phyloP scores from a whole-genome alignment of 2,329 filamentous ascomycete species.

The Diaporthe sp. region DNA sequence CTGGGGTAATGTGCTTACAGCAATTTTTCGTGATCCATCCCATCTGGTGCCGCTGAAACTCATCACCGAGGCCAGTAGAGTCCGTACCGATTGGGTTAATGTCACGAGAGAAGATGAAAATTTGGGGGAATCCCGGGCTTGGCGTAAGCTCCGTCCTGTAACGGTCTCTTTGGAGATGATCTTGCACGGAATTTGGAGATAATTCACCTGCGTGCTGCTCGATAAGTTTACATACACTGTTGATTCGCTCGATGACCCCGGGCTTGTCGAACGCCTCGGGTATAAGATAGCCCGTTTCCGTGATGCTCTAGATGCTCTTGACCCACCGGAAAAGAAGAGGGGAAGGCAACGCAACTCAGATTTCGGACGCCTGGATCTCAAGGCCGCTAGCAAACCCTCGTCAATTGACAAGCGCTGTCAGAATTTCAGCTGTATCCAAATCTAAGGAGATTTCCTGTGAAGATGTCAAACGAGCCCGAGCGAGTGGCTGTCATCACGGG shows the following conservation, averaged over 20 bases:
- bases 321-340: slow-evolving; percentile 16
- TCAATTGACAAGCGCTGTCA: too few species aligned
- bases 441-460: too few species aligned
- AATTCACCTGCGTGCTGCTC: background rate
- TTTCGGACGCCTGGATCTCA: background rate
- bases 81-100: background rate
- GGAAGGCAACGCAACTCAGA: background rate
- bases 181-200: background rate
- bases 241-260: background rate
- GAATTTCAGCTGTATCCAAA: rapidly evolving
- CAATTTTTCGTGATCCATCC: background rate
- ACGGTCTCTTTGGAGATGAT: background rate
- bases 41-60: background rate
- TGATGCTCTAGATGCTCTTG: background rate
- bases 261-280: background rate
- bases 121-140: background rate
- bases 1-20: background rate
- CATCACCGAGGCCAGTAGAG: background rate
- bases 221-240: background rate
- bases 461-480: slow-evolving; percentile 6
- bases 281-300: slow-evolving; percentile 30
- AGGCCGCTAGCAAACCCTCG: background rate
- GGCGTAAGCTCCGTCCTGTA: background rate
- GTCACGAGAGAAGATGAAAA: background rate
- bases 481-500: slow-evolving; percentile 34